Base-by-base conservation (phyloP, 2,329 filamentous ascomycete genomes). In the Arthroderma sp. region DNA sequence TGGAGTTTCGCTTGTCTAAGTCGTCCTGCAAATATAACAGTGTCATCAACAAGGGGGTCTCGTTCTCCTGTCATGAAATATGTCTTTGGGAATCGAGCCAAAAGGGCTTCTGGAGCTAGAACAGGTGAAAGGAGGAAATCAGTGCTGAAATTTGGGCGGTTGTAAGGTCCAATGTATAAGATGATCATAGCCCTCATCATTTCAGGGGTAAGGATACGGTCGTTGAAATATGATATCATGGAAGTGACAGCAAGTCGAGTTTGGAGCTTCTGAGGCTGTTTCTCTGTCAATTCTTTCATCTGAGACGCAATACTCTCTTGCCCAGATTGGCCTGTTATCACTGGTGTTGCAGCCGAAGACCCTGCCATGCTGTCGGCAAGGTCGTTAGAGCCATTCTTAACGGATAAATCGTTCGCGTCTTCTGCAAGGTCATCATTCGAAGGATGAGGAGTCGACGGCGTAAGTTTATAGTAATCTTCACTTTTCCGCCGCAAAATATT, bases 101-200 rank as follows among this genome's bases (percentile, higher is more conserved):
- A 80, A 0, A 97, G 77, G 0, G 81, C 77, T 63, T 96, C 91
- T 0, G 93, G 93, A 0, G 93, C 91, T 0, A 96, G 80, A 0
- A 96, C 84, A 0, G 93, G 93, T 0, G 88, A 95, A 1, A 98
- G 81, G 0, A 95, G 80, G 68, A 90, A 96, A 70, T 98, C 91
- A 5, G 87, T 88, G 28, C 83, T 83, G 70, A 98, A 97, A 68
- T 97, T 90, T 0, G 93, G 93, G 0, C 91, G 85, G 70, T 93
- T 88, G 68, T 96, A 87, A 0, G 91, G 90, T 0, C 93, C 93
- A 57, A 98, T 87, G 70, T 98, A 98, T 2, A 98, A 78, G 63
- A 98, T 95, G 63, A 98, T 95, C 91, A 98, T 97, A 61, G 91
- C 89, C 33, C 93, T 87, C 86, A 97, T 96, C 89, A 97, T 95